phyloP scores from a whole-genome alignment of 495 filamentous ascomycete genomes.

The Penicillium turbatum region DNA sequence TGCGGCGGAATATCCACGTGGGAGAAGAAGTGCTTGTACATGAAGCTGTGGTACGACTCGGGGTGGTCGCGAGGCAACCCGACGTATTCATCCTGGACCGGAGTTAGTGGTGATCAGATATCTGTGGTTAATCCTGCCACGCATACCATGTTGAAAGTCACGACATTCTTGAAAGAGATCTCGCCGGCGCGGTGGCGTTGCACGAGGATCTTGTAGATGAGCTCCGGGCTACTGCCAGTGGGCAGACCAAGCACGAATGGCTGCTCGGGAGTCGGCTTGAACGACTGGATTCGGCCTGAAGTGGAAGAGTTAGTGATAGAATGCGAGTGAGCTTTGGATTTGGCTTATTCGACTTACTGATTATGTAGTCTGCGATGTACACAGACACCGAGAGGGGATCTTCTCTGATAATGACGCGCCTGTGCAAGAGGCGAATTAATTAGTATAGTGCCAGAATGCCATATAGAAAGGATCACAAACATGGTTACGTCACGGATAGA shows the following conservation, averaged over 20 bases:
- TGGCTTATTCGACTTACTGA: slow-evolving; percentile 48
- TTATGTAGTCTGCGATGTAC: slow-evolving; percentile 81
- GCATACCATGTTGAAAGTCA: slow-evolving; percentile 88
- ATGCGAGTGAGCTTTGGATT: not conserved
- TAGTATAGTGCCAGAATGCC: slow-evolving; percentile 8
- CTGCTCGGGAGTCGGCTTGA: slow-evolving; percentile 61
- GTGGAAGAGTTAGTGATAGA: slow-evolving; percentile 3
- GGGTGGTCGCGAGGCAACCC: slow-evolving; percentile 77
- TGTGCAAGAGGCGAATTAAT: slow-evolving; percentile 31
- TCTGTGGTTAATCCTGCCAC: not conserved
- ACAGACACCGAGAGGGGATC: slow-evolving; percentile 59
- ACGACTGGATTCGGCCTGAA: slow-evolving; percentile 63
- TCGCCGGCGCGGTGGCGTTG: slow-evolving; percentile 70
- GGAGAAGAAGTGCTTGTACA: slow-evolving; percentile 88
- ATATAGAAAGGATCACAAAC: slow-evolving; percentile 15
- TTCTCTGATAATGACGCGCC: slow-evolving; percentile 82
- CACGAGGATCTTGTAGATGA: slow-evolving; percentile 74
- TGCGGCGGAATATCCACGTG: slow-evolving; percentile 76
- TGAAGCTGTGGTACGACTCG: slow-evolving; percentile 82
- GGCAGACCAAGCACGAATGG: slow-evolving; percentile 83
- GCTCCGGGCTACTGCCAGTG: slow-evolving; percentile 73
- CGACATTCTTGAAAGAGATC: slow-evolving; percentile 81
- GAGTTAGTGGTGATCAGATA: not conserved
- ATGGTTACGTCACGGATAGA: slow-evolving; percentile 28
- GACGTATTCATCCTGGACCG: slow-evolving; percentile 74